These are phyloP conservation scores for Pichia sp. DNA, from an alignment of 1,139 yeast genomes.

Conservation along the genomic window DNA sequence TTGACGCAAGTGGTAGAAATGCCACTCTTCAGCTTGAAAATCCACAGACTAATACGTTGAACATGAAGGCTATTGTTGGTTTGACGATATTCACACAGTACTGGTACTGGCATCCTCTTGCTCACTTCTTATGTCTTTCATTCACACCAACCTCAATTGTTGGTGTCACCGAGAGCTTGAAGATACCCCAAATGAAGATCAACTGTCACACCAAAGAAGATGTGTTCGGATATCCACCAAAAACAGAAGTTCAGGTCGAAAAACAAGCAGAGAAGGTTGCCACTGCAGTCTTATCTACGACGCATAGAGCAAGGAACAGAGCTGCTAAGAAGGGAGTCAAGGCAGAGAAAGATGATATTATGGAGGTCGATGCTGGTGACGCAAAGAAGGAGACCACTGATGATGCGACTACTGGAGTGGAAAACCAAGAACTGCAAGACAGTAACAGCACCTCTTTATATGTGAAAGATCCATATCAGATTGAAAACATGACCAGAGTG, in stretches of 20 bases:
- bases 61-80: conserved; percentile 89
- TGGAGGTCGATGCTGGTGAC: conserved; percentile 27
- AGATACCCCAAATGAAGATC: conserved; percentile 77
- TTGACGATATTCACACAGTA: conserved; percentile 83
- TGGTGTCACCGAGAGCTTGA: conserved; percentile 80
- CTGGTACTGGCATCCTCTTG: conserved; percentile 99
- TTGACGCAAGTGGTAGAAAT: conserved; percentile 98
- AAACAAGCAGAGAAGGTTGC: conserved; percentile 86
- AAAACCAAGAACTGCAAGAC: conserved; percentile 19
- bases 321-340: conserved; percentile 67
- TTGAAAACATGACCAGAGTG: conserved; percentile 79
- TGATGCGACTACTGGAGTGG: conserved; percentile 12
- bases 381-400: conserved; percentile 16
- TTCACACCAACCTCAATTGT: conserved; percentile 89
- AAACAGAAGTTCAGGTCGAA: conserved; percentile 69
- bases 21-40: conserved; percentile 92
- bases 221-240: conserved; percentile 85
- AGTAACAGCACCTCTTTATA: conserved; percentile 22
- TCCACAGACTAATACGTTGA: conserved; percentile 83
- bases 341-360: conserved; percentile 34
- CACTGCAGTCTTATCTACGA: conserved; percentile 90
- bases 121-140: conserved; percentile 87
- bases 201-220: conserved; percentile 78
- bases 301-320: conserved; percentile 87
- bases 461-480: conserved; percentile 54